A percentile compares a stretch with the other conserved stretches of the same genome.
phyloP scores from a whole-genome alignment of 2,329 filamentous ascomycete species.

The Beauveria asiatica region DNA sequence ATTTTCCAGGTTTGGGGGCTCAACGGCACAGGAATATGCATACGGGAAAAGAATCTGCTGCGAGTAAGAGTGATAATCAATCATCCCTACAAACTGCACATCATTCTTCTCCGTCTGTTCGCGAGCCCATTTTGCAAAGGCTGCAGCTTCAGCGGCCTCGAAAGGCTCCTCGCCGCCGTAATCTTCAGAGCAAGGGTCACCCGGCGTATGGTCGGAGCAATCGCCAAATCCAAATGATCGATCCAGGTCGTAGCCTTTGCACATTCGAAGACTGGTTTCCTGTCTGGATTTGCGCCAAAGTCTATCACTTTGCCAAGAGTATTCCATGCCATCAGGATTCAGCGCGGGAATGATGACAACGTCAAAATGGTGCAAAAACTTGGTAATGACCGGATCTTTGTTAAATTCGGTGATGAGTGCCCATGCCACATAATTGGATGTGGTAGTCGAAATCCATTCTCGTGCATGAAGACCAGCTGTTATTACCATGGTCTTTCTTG shows the following conservation, averaged over 20 bases:
- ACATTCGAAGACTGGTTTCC: constrained; percentile 71
- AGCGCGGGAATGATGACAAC: constrained; percentile 80
- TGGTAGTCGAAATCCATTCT: constrained; percentile 93
- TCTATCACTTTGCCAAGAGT: constrained; percentile 84
- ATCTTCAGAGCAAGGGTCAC: constrained; percentile 82
- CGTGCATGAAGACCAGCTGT: constrained; percentile 84
- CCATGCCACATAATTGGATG: constrained; percentile 86
- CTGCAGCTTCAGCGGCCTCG: constrained; percentile 68
- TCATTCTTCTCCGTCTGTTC: constrained; percentile 66
- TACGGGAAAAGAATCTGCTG: constrained; percentile 93
- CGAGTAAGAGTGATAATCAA: constrained; percentile 92
- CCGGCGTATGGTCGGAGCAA: constrained; percentile 57
- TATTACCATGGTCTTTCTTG: constrained; percentile 70
- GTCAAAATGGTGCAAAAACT: constrained; percentile 75
- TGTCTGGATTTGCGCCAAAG: constrained; percentile 95
- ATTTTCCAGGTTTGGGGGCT: constrained; percentile 83
- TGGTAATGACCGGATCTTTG: constrained; percentile 61
- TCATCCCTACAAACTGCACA: constrained; percentile 69
- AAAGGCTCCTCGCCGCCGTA: constrained; percentile 80
- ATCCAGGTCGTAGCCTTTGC: constrained; percentile 81
- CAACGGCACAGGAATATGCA: constrained; percentile 68
- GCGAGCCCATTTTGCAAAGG: constrained; percentile 72
- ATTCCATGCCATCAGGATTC: constrained; percentile 92
- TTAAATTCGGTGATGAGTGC: constrained; percentile 77
- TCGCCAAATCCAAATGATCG: constrained; percentile 79